phyloP scores from a whole-genome alignment of 768 basidiomycete species.

The Tephrocybe sp. region DNA sequence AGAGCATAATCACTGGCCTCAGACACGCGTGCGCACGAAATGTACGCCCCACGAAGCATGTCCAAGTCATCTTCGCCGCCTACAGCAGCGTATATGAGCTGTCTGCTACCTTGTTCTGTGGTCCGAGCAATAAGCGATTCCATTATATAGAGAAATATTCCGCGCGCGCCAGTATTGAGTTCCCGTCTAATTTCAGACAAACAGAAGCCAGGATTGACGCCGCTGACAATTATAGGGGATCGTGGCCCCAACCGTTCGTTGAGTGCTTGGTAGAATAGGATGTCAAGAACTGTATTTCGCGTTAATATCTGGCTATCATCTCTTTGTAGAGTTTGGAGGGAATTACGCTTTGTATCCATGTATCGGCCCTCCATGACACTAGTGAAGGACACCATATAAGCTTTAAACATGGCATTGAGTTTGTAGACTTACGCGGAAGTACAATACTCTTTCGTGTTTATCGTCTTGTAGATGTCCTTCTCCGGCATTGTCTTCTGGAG shows the following conservation, averaged over 20 bases:
- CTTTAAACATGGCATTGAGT: background rate
- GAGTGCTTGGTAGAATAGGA: conserved; percentile 39
- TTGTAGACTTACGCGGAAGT: conserved; percentile 4
- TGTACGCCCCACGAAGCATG: conserved; percentile 16
- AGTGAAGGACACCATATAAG: background rate
- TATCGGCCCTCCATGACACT: conserved; percentile 23
- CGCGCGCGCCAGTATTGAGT: background rate
- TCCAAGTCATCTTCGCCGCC: conserved; percentile 13
- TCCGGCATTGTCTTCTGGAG: conserved; percentile 24
- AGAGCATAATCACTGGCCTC: conserved; percentile 16
- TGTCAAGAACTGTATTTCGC: conserved; percentile 33
- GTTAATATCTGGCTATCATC: background rate
- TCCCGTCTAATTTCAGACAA: conserved; percentile 31
- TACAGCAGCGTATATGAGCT: conserved; percentile 16
- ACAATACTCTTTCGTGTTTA: conserved; percentile 32
- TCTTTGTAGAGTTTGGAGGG: background rate
- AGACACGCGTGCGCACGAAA: conserved; percentile 8
- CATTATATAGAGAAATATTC: background rate
- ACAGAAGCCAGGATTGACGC: conserved; percentile 44
- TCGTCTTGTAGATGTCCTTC: conserved; percentile 13
- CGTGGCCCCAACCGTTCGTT: conserved; percentile 24
- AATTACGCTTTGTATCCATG: conserved; percentile 32
- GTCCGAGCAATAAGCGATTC: background rate
- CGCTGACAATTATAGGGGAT: conserved; percentile 30
- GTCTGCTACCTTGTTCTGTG: conserved; percentile 15